phyloP scores from a whole-genome alignment of 1,139 yeast genomes.

The Suzukiozyma palmioleophila region DNA sequence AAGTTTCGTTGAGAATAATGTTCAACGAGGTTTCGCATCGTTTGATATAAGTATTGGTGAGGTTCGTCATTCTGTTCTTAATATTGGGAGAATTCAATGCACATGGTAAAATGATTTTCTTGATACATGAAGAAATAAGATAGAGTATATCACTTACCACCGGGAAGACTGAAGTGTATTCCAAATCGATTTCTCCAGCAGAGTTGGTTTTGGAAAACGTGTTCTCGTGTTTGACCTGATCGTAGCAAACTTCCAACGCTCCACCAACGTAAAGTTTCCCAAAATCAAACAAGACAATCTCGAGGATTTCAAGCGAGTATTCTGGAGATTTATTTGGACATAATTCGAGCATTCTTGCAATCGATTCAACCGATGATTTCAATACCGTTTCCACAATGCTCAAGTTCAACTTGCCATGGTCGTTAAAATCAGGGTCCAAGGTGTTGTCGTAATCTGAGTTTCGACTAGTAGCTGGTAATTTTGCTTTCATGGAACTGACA shows the following conservation, averaged over 20 bases:
- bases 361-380: conserved; percentile 71
- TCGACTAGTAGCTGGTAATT: conserved; percentile 18
- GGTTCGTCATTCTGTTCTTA: conserved; percentile 58
- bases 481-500: conserved; percentile 26
- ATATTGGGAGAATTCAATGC: conserved; percentile 58
- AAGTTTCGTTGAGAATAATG: conserved; percentile 55
- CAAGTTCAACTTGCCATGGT: conserved; percentile 33
- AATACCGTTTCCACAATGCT: conserved; percentile 59
- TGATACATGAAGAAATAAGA: conserved; percentile 64
- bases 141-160: conserved; percentile 61
- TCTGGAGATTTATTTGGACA: conserved; percentile 61
- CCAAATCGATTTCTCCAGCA: conserved; percentile 30
- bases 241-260: conserved; percentile 69
- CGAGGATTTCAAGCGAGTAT: conserved; percentile 62
- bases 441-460: conserved; percentile 19
- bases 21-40: conserved; percentile 70
- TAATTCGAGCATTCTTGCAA: conserved; percentile 74
- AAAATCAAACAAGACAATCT: conserved; percentile 61
- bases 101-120: conserved; percentile 70
- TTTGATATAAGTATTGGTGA: conserved; percentile 64
- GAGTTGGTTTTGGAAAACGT: conserved; percentile 19
- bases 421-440: conserved; percentile 19
- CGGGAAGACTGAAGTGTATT: conserved; percentile 49
- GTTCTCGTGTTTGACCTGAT: conserved; percentile 28
- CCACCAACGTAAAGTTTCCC: conserved; percentile 73